Evolutionary conservation across 352 stramenopile genomes (phyloP), one percentile per base, ranked within the genome.

Genomic region (Phytophthora brassicae): DNA sequence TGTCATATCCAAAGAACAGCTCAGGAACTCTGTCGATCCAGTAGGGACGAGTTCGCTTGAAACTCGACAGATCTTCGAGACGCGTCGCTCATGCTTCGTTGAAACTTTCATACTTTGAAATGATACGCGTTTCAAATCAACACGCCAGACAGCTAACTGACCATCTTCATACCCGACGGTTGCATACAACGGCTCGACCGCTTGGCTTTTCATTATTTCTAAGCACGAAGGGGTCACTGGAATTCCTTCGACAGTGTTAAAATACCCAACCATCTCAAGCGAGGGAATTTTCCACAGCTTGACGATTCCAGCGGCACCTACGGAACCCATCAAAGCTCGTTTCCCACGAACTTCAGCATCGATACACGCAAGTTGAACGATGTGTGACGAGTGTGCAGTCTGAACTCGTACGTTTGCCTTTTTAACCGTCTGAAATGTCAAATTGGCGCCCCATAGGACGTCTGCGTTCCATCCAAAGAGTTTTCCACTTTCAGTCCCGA

Each of bases 1-100:
- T 6, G 74, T 89, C 79, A 86, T 88, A 33, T 91, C 82, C 7
- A 88, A 49, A 0, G 81, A 91, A 6, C 70, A 74, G 5, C 65
- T 79, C 6, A 86, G 8, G 39, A 91, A 86, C 12, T 69, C 33
- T 1, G 6, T 51, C 12, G 16, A 26, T 39, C 31, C 44, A 28
- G 23, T 26, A 6, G 6, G 4, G 35, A 24, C 31, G 6, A 49
- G 22, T 29, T 64, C 29, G 8, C 8, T 62, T 4, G 56, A 43
- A 14, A 68, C 24, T n/a, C 57, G 14, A 24, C 41, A 63, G 16
- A 90, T 72, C 1, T 54, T 64, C 1, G 79, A 69, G 11, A 90
- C 66, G 2, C 72, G 60, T 1, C 75, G 70, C 19, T 84, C 79
- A 26, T 89, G 81, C 9, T 63, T 67, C 1, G 75, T 60, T 17